phyloP scores from a whole-genome alignment of 495 filamentous ascomycete genomes.

The Penicillium odoratum region DNA sequence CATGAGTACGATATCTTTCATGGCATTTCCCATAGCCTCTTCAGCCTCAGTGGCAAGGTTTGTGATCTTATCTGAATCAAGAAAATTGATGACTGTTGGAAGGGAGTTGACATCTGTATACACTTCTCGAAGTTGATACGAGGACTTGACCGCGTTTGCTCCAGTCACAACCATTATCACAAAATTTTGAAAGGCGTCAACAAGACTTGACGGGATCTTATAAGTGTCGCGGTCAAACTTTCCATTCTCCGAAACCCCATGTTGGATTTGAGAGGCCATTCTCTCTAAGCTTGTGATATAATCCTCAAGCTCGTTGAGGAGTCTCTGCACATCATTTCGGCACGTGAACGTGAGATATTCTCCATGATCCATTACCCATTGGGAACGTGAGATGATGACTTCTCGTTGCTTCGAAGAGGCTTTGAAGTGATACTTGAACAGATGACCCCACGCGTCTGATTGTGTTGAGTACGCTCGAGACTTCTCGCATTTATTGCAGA shows the following conservation, averaged over 20 bases:
- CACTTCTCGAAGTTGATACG: background rate
- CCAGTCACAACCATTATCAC: constrained; percentile 2
- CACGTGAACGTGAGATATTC: background rate
- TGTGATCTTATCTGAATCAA: background rate
- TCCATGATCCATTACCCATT: background rate
- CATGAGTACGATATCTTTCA: constrained; percentile 5
- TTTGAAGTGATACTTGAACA: background rate
- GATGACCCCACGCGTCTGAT: background rate
- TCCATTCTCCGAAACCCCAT: constrained; percentile 2
- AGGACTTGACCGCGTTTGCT: background rate
- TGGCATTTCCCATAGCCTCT: background rate
- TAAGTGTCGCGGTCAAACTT: constrained; percentile 5
- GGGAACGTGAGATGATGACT: background rate
- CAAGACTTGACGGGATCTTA: constrained; percentile 2
- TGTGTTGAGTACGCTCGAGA: background rate
- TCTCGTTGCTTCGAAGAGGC: background rate
- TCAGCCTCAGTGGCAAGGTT: background rate
- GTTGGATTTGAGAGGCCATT: constrained; percentile 4
- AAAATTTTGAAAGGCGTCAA: constrained; percentile 5
- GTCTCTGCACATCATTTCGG: background rate
- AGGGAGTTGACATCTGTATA: background rate
- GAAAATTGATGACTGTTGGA: background rate
- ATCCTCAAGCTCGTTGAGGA: background rate
- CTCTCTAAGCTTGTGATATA: background rate
- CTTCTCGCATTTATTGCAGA: background rate